phyloP scores from a whole-genome alignment of 1,284 basidiomycete genomes.

The Golubevia pallescens region DNA sequence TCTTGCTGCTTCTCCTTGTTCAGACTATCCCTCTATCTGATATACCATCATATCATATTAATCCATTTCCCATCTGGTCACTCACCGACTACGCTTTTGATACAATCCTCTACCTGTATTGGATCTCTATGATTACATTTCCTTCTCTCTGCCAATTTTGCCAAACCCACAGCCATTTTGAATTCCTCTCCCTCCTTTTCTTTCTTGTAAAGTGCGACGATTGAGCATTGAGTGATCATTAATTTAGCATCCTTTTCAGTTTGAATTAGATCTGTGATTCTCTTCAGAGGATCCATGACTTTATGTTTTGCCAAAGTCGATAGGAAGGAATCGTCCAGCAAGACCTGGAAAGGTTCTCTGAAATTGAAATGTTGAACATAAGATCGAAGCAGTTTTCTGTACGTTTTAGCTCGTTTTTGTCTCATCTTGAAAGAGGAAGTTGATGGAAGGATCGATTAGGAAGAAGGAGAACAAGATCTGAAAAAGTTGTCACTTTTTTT shows the following conservation, averaged over 20 bases:
- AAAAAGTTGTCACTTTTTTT: too few species aligned
- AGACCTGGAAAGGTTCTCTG: slow-evolving; percentile 55
- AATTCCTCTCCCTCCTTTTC: neutral
- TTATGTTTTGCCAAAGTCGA: slow-evolving; percentile 39
- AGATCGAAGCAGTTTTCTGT: slow-evolving; percentile 51
- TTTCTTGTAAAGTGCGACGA: slow-evolving; percentile 53
- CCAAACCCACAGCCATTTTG: neutral
- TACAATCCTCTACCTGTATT: neutral
- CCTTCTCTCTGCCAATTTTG: neutral
- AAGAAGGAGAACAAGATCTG: too few species aligned
- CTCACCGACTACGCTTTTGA: neutral
- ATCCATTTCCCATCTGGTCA: neutral
- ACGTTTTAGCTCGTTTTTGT: slow-evolving; percentile 56
- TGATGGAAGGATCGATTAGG: too few species aligned
- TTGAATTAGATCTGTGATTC: slow-evolving; percentile 38
- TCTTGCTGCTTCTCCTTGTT: too few species aligned
- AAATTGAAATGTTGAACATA: slow-evolving; percentile 56
- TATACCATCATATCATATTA: too few species aligned
- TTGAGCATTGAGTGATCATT: slow-evolving; percentile 63
- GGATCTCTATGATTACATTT: slow-evolving; percentile 1
- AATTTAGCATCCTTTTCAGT: slow-evolving; percentile 34
- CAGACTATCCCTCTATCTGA: too few species aligned
- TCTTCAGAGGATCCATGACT: slow-evolving; percentile 27
- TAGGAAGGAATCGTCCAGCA: slow-evolving; percentile 50
- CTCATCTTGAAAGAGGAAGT: slow-evolving; percentile 32